phyloP scores from a whole-genome alignment of 345 rosid species.

The Stellera chamaejasme region DNA sequence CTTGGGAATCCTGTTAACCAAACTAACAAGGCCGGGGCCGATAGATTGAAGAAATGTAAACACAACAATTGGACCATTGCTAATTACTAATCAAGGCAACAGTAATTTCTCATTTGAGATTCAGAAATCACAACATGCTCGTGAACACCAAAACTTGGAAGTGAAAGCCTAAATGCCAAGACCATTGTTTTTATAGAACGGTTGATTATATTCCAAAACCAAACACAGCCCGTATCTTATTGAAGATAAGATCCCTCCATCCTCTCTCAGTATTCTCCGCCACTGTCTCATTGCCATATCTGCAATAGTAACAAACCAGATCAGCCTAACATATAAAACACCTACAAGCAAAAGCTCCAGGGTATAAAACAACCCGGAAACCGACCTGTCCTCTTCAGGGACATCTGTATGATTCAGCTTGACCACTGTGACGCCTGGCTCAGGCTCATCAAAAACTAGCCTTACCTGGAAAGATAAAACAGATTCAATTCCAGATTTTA shows the following conservation, averaged over 20 bases:
- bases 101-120: too few species aligned
- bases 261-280: constrained; percentile 91
- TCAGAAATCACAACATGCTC: too few species aligned
- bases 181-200: neutral
- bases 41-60: too few species aligned
- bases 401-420: constrained; percentile 64
- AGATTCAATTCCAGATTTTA: neutral
- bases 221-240: constrained; percentile 73
- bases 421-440: constrained; percentile 64
- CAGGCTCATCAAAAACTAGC: constrained; percentile 55
- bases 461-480: constrained; percentile 50
- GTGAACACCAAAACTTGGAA: too few species aligned
- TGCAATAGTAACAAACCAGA: constrained; percentile 19
- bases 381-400: constrained; percentile 87
- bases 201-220: constrained; percentile 57
- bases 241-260: constrained; percentile 79
- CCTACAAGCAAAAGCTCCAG: neutral
- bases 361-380: neutral
- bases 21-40: too few species aligned
- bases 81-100: too few species aligned
- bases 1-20: too few species aligned
- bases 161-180: neutral
- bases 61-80: too few species aligned
- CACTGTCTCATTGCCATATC: constrained; percentile 84
- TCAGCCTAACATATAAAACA: neutral